Base-by-base conservation (phyloP, 2,329 filamentous ascomycete genomes). In the Neophaeococcomyces aloes region DNA sequence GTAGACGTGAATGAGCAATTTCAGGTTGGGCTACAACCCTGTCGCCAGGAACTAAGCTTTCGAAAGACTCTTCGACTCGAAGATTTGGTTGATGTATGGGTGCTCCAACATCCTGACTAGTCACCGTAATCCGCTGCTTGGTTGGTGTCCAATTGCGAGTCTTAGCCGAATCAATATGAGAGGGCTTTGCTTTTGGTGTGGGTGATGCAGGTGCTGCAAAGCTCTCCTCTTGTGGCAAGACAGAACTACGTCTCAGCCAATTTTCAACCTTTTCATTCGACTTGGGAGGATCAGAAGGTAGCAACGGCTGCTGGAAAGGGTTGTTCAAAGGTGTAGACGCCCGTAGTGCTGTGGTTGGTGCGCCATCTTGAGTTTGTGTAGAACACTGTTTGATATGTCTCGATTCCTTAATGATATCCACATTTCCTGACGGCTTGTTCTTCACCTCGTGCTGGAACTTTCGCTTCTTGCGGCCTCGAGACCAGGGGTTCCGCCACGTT, bases 401-500 rank as follows among this genome's bases (percentile, higher is more conserved):
- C 6, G 36, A 18, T 37, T 10, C 25, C n/a, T 25, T 19, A 14
- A 25, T 27, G 10, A 10, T 27, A 10, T 25, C 14, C 11, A 30
- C 35, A 18, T 36, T 32, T 30, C 29, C 15, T 7, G 21, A 31
- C 7, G 32, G 32, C 29, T 37, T 48, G 19, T 29, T 37, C 11
- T 21, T 3, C 14, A 23, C 23, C 15, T 32, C 3, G 11, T 21
- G 7, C 13, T 31, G 48, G 6, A 35, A 46, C 38, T 2, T 52
- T 45, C 38, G 59, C 61, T 37, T 48, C 59, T 23, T 38, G 38
- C 18, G 17, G 38, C 29, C 27, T 39, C 1, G 7, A 10, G 43
- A 36, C 68, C 68, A 71, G 2, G 68, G 69, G 50, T 71, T 71
- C 4, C 52, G 49, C 69, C 69, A 72, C 19, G 53, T 59, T 18